These are phyloP conservation scores for Dissophora globulifera DNA, from an alignment of 192 early-diverging fungal genomes.

Conservation along the genomic window DNA sequence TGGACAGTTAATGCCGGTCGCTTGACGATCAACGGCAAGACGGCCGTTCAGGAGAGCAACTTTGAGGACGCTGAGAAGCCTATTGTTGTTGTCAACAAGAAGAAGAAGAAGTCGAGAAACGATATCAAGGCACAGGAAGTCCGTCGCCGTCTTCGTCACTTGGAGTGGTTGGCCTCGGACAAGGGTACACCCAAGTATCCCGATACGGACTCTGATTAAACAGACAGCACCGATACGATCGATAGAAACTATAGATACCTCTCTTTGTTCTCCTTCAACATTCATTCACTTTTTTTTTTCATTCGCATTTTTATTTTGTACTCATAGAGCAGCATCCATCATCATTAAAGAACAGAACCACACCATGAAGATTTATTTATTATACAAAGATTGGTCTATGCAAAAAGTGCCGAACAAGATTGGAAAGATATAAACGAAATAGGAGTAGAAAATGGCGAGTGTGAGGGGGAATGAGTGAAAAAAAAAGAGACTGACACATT, in stretches of 20 bases:
- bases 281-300: background rate
- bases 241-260: constrained; percentile 1
- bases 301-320: background rate
- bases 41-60: constrained; percentile 54
- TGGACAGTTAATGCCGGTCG: constrained; percentile 76
- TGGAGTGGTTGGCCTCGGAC: constrained; percentile 61
- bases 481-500: background rate
- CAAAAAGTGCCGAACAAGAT: background rate
- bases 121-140: constrained; percentile 61
- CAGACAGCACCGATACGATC: background rate
- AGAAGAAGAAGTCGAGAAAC: constrained; percentile 68
- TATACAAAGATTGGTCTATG: constrained; percentile 7
- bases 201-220: constrained; percentile 49
- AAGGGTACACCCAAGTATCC: constrained; percentile 50
- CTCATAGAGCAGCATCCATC: background rate
- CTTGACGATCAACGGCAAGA: constrained; percentile 56
- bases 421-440: background rate
- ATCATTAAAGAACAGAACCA: too few relatives aligned
- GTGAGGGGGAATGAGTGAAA: too few relatives aligned
- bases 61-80: constrained; percentile 53
- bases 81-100: constrained; percentile 62
- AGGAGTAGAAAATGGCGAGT: background rate
- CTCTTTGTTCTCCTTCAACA: background rate
- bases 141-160: constrained; percentile 62
- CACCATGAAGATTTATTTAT: constrained; percentile 3